Base-by-base conservation (phyloP, 257 asterid genomes). In the Osmanthus fragrans region DNA sequence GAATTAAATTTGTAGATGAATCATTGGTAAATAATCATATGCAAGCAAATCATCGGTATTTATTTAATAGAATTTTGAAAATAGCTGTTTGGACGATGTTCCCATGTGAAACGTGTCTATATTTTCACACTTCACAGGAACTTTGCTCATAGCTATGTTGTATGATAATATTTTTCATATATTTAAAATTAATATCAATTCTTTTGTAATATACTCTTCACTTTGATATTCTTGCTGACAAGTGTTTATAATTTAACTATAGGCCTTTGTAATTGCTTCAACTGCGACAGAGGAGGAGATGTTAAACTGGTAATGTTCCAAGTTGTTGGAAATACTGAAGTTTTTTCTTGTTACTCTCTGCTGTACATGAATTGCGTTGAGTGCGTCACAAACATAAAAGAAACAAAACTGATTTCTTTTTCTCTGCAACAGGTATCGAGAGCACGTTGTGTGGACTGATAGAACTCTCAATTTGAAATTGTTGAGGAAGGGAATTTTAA, bases 181-280 rank as follows among this genome's bases (percentile, higher is more conserved):
- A 67, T 66, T 32, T 23, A 12, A 74, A 39, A 73, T 27, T 64
- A 39, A 37, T 73, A 73, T 84, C 3, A 5, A 7, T 37, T 13
- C 65, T 13, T 71, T 71, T 58, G 51, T 15, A 47, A 63, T 15
- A 40, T 80, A 66, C 3, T 76, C 65, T 39, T 23, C 49, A 6
- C 56, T 47, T 69, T 37, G 63, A 54, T 70, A 15, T 37, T 67
- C 76, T 58, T 49, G 70, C 76, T 76, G 81, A 80, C 78, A 29
- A 27, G 54, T 78, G 47, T 71, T 27, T 33, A 25, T 77, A 47
- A 49, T 80, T 77, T 75, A 27, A 39, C 64, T 79, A 82, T 92
- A 96, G 99, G 99, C 99, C 37, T 93, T 96, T 85, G 90, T 93
- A 75, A 92, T 96, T 83, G 99, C 99, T 83, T 96, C 99, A 34